Conservation (phyloP, 2,329 filamentous ascomycete species). For the Dendryphion nanum region DNA sequence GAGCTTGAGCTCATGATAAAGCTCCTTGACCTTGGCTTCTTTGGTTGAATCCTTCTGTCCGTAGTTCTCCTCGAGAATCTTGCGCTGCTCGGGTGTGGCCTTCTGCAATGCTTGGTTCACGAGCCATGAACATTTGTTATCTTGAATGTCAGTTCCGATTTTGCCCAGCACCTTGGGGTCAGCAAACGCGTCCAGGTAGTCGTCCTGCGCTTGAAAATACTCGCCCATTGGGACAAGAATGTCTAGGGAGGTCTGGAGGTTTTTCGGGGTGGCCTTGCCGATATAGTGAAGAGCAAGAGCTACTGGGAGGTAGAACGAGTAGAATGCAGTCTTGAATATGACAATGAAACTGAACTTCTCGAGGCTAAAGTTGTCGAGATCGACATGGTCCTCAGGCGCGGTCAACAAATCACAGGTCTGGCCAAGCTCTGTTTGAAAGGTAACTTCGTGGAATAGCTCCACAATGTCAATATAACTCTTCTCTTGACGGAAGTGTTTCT, state of each 20-base stretch:
- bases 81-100: slow-evolving; percentile 79
- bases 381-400: slow-evolving; percentile 87
- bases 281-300: slow-evolving; percentile 85
- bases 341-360: slow-evolving; percentile 98
- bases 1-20: slow-evolving; percentile 83
- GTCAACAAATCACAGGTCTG: slow-evolving; percentile 94
- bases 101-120: slow-evolving; percentile 89
- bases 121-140: slow-evolving; percentile 99
- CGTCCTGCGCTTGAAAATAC: slow-evolving; percentile 99
- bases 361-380: slow-evolving; percentile 93
- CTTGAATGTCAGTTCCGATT: slow-evolving; percentile 97
- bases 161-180: slow-evolving; percentile 92
- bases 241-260: slow-evolving; percentile 83
- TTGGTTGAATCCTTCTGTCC: slow-evolving; percentile 82
- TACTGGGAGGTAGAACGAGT: slow-evolving; percentile 97
- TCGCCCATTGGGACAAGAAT: slow-evolving; percentile 97
- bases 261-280: slow-evolving; percentile 79
- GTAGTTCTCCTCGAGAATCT: slow-evolving; percentile 88
- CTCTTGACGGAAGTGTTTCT: slow-evolving; percentile 89
- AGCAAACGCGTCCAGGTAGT: slow-evolving; percentile 98
- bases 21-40: slow-evolving; percentile 82
- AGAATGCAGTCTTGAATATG: slow-evolving; percentile 99
- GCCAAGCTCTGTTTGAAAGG: slow-evolving; percentile 91
- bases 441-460: slow-evolving; percentile 94
- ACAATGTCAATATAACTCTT: slow-evolving; percentile 85